Evolutionary conservation across 2,329 filamentous ascomycete genomes (phyloP).

Genomic region (Phialophora macrospora): DNA sequence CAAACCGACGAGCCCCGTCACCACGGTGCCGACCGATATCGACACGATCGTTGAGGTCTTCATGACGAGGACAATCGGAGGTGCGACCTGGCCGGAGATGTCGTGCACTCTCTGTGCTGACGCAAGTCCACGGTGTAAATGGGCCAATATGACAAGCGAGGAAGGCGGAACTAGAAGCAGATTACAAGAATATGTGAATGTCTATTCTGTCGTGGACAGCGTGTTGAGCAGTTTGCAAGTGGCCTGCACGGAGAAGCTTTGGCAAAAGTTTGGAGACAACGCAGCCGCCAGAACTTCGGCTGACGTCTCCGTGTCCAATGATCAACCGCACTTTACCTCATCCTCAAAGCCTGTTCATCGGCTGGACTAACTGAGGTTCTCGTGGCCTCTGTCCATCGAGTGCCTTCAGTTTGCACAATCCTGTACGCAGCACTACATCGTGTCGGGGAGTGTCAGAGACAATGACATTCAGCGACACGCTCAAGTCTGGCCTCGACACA

Average conservation of each 20-base stretch:
- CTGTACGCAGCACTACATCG: background rate
- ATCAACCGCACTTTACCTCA: background rate
- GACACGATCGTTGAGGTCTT: conserved; percentile 62
- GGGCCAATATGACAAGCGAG: background rate
- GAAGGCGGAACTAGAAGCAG: background rate
- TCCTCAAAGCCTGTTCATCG: background rate
- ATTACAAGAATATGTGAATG: background rate
- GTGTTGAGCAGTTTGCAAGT: background rate
- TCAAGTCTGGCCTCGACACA: background rate
- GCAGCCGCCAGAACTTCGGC: background rate
- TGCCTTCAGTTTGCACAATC: background rate
- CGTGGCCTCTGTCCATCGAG: background rate
- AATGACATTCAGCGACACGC: background rate
- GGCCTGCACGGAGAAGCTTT: background rate
- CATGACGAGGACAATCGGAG: conserved; percentile 20
- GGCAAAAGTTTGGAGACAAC: background rate
- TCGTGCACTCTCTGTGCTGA: background rate
- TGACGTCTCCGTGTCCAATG: background rate
- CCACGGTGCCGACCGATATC: conserved; percentile 62
- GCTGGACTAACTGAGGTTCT: background rate
- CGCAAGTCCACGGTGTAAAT: background rate
- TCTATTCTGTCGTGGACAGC: background rate
- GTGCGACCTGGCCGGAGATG: background rate
- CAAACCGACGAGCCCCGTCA: conserved; percentile 62
- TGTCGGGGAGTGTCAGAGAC: background rate